Conservation (phyloP, 805 yeast species). For the Komagataella pastoris region DNA sequence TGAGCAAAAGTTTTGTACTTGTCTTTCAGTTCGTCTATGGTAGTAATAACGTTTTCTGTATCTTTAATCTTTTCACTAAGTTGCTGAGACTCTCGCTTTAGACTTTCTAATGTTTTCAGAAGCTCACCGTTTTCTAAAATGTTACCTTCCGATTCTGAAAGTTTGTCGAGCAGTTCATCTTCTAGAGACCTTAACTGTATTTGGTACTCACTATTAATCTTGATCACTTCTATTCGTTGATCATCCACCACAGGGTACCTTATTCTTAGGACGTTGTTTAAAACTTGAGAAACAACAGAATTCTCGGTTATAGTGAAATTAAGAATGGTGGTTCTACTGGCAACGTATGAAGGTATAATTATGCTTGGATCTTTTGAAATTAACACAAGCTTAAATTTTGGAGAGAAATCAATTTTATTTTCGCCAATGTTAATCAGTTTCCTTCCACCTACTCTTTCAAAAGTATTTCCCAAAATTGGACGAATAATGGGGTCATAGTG, state of each 20-base stretch:
- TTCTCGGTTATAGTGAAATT: conserved; percentile 66
- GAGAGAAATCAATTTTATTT: conserved; percentile 52
- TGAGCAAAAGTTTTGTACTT: conserved; percentile 41
- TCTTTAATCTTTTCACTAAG: conserved; percentile 40
- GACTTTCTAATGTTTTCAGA: conserved; percentile 41
- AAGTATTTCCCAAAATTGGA: conserved; percentile 48
- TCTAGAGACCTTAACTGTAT: conserved; percentile 44
- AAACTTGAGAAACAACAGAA: conserved; percentile 48
- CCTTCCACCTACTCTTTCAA: conserved; percentile 58
- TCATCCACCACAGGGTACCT: conserved; percentile 57
- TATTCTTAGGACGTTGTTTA: conserved; percentile 38
- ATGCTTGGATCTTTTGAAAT: conserved; percentile 45
- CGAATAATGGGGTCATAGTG: conserved; percentile 62
- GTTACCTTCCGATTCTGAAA: conserved; percentile 44
- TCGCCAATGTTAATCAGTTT: conserved; percentile 45
- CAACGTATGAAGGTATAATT: conserved; percentile 36
- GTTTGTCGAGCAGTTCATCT: conserved; percentile 35
- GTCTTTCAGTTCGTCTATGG: conserved; percentile 33
- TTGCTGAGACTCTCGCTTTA: conserved; percentile 49
- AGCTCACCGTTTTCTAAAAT: conserved; percentile 58
- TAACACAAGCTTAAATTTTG: conserved; percentile 46
- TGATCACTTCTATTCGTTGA: conserved; percentile 38
- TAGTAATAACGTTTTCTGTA: conserved; percentile 38
- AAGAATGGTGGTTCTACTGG: conserved; percentile 46
- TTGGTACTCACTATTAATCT: conserved; percentile 46